These are phyloP conservation scores for Fistulinella prunicolor DNA, from an alignment of 768 basidiomycete species.

Conservation along the genomic window DNA sequence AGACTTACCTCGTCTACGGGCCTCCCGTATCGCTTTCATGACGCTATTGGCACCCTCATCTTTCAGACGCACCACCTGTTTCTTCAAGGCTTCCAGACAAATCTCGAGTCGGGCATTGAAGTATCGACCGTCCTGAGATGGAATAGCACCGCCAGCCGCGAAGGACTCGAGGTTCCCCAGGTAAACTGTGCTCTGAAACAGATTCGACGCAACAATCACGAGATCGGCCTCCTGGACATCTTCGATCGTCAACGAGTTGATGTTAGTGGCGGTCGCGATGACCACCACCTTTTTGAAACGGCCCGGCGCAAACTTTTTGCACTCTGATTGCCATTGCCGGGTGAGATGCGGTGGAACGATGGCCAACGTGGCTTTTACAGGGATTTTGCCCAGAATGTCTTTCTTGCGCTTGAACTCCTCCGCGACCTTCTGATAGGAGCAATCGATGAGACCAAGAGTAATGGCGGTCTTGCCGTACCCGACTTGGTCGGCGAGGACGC, in stretches of 20 bases:
- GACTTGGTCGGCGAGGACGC: conserved; percentile 93
- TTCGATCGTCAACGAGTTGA: conserved; percentile 72
- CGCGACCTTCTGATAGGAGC: conserved; percentile 52
- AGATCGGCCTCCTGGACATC: conserved; percentile 81
- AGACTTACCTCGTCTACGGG: conserved; percentile 56
- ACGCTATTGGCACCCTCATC: conserved; percentile 62
- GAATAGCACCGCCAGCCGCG: conserved; percentile 64
- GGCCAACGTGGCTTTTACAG: conserved; percentile 77
- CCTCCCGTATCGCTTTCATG: conserved; percentile 59
- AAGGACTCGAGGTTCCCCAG: conserved; percentile 72
- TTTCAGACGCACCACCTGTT: conserved; percentile 67
- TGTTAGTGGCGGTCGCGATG: conserved; percentile 63
- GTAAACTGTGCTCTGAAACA: conserved; percentile 80
- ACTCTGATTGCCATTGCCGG: conserved; percentile 87
- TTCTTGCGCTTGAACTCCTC: conserved; percentile 55
- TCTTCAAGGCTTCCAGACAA: conserved; percentile 51
- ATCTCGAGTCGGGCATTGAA: conserved; percentile 81
- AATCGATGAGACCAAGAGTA: conserved; percentile 84
- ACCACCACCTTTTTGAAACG: conserved; percentile 51
- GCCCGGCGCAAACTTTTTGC: conserved; percentile 66
- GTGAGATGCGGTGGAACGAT: conserved; percentile 90
- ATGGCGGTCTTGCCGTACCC: conserved; percentile 98
- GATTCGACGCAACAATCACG: conserved; percentile 77
- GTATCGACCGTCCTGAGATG: conserved; percentile 79
- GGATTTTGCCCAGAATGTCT: conserved; percentile 56